Evolutionary conservation across 1,139 yeast species (phyloP), one percentile per base, ranked within the genome.

Genomic region (Protomyces arabidopsidicola): DNA sequence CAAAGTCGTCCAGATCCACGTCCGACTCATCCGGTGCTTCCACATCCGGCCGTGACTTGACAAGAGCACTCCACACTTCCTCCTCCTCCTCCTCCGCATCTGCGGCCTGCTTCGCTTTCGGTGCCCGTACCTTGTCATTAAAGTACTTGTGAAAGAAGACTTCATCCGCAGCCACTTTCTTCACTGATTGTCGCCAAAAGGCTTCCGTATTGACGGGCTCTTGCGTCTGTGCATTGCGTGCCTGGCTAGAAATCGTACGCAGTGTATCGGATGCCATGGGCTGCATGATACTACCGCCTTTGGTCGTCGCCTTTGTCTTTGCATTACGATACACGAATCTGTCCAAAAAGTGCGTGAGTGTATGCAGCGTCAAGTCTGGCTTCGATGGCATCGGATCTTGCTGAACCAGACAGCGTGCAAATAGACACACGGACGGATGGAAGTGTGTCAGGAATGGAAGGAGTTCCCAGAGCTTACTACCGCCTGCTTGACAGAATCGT

Each of bases 271-370:
- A 98, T 57, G 97, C 95, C 68, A 95, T 80, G 59, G 98, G 98
- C 79, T 93, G 98, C 98, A 95, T 95, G 74, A 93, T 91, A 58
- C 97, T 89, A 2, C 87, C 80, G 72, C 98, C 98, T 18, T 75
- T 71, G 50, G 34, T 54, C 52, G 51, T 54, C 24, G 85, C 80
- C 75, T 87, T 88, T 71, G 85, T 87, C 77, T 89, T 90, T 61
- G 97, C 90, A 73, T 90, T 90, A 76, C 89, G 87, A 78, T 93
- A 93, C 45, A 95, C 97, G 77, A 95, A 93, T 75, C 96, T 84
- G 75, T 93, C 97, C 77, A 93, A 81, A 82, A 93, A 93, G 75
- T 91, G 98, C 34, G 90, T 80, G 68, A 93, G 79, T 0, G 97
- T 86, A 75, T 86, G 93, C 67, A 95, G 81, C 2, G 96, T 96